Percentiles rank a stretch among this genome's conserved stretches.
These are phyloP conservation scores for Verticillium klebahnii DNA, from an alignment of 2,329 filamentous ascomycete species.

Conservation along the genomic window DNA sequence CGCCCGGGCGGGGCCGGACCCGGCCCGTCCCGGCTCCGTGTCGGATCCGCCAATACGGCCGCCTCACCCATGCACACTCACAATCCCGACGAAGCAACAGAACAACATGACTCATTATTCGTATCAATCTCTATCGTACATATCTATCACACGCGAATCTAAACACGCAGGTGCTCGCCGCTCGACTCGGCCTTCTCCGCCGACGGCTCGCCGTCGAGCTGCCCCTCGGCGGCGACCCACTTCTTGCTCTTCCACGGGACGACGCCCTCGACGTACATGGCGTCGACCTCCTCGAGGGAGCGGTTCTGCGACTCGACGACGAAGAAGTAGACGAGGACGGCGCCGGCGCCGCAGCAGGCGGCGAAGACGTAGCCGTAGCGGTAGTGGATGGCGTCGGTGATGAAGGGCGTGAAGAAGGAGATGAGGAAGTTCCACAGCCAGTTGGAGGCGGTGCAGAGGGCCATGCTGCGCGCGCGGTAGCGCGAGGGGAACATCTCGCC, in stretches of 20 bases:
- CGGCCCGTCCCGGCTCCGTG: too few species aligned
- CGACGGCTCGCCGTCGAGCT: not conserved
- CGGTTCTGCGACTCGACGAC: conserved; percentile 69
- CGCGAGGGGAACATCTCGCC: conserved; percentile 61
- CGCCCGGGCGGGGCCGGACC: too few species aligned
- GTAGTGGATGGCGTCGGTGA: conserved; percentile 65
- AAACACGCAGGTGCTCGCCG: not conserved
- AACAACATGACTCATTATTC: not conserved
- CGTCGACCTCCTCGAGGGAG: conserved; percentile 71
- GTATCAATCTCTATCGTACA: not conserved
- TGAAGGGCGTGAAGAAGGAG: conserved; percentile 65
- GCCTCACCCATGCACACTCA: too few species aligned
- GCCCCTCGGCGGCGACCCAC: conserved; percentile 18
- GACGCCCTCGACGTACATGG: conserved; percentile 60
- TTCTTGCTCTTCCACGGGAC: conserved; percentile 42
- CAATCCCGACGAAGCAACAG: too few species aligned
- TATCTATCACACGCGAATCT: not conserved
- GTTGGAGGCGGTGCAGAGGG: conserved; percentile 52
- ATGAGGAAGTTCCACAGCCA: conserved; percentile 65
- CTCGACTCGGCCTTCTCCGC: not conserved
- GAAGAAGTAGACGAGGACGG: conserved; percentile 69
- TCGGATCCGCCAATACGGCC: too few species aligned
- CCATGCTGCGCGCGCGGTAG: conserved; percentile 50
- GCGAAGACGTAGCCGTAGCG: conserved; percentile 69
- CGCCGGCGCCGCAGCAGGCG: conserved; percentile 58